A percentile compares a stretch with the other conserved stretches of the same genome.
Evolutionary conservation across 78 protist genomes (phyloP).

Genomic region (Trichosphaerium sp.): DNA sequence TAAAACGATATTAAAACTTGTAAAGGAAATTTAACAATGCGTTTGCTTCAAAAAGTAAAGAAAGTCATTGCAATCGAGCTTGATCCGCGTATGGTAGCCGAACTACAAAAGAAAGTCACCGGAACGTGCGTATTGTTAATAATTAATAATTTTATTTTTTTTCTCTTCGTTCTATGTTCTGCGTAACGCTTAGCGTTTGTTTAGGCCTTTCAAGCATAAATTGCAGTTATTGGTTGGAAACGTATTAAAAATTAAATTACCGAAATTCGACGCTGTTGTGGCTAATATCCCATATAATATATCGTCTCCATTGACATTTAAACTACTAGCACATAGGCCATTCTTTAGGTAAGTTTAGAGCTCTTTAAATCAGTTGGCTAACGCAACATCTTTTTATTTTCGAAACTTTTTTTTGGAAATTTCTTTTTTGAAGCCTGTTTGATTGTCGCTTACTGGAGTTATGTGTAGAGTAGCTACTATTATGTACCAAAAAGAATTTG

Average conservation of each 20-base stretch:
- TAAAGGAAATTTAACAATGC: background rate
- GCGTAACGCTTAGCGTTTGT: background rate
- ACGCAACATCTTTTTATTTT: too few species aligned
- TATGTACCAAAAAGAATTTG: conserved; percentile 98
- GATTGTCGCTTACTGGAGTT: too few species aligned
- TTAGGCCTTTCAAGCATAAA: conserved; percentile 8
- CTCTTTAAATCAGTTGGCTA: too few species aligned
- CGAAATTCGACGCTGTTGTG: conserved; percentile 93
- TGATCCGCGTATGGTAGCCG: conserved; percentile 98
- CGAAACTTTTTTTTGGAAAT: too few species aligned
- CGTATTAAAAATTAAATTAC: conserved; percentile 76
- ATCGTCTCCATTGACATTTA: conserved; percentile 95
- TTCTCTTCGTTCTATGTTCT: conserved; percentile 1
- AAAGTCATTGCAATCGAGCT: conserved; percentile 89
- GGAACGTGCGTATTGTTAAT: conserved; percentile 39
- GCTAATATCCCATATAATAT: conserved; percentile 96
- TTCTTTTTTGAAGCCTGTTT: too few species aligned
- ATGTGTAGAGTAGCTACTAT: conserved; percentile 75
- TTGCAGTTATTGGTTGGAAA: conserved; percentile 82
- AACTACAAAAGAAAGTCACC: conserved; percentile 89
- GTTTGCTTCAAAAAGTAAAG: background rate
- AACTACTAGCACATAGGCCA: conserved; percentile 86
- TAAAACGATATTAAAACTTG: conserved; percentile 68
- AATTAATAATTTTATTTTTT: background rate
- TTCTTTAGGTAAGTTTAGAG: conserved; percentile 45